These are phyloP conservation scores for Xylaria castorea DNA, from an alignment of 495 filamentous ascomycete species.

Conservation along the genomic window DNA sequence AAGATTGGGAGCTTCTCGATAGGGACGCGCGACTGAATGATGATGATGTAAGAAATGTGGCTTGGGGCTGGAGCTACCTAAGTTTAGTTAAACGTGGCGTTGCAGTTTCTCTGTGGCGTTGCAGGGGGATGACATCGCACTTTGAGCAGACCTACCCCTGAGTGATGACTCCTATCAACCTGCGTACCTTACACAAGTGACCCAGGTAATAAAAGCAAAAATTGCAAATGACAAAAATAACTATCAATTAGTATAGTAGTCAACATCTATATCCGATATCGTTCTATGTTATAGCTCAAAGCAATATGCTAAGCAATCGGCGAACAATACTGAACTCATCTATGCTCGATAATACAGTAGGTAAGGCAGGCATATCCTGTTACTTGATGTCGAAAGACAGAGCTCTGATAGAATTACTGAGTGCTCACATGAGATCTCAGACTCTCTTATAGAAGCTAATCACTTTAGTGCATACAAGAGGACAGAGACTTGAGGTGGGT, in stretches of 20 bases:
- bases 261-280: background rate
- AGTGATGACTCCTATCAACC: no score
- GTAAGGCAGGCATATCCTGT: background rate
- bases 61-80: background rate
- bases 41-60: constrained; percentile 26
- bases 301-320: background rate
- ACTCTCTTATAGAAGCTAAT: background rate
- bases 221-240: background rate
- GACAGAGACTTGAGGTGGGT: background rate
- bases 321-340: no score
- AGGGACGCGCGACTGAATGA: background rate
- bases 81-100: background rate
- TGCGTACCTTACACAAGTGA: background rate
- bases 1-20: background rate
- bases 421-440: background rate
- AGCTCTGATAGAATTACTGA: background rate
- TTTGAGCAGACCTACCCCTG: background rate
- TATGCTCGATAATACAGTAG: no score
- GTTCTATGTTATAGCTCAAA: background rate
- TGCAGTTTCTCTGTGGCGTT: background rate
- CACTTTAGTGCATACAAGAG: background rate
- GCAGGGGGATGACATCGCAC: no score
- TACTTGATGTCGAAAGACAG: no score
- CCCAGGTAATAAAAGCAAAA: background rate
- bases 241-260: background rate